These are phyloP conservation scores for Calonectria multiphialidica DNA, from an alignment of 2,329 filamentous ascomycete species.

Conservation along the genomic window DNA sequence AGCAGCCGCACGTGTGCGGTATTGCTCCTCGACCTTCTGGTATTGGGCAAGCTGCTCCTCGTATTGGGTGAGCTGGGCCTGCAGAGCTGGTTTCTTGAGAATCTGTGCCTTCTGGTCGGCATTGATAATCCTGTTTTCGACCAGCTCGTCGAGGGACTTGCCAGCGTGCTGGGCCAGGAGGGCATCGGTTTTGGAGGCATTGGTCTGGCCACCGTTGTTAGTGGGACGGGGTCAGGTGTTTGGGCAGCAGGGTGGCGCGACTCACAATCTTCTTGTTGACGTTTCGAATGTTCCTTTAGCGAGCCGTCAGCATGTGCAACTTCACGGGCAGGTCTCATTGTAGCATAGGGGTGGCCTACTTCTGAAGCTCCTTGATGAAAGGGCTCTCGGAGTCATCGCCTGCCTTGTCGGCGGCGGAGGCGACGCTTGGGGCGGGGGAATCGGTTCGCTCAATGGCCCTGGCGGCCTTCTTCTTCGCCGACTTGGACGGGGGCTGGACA, in stretches of 20 bases:
- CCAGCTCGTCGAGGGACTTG: constrained; percentile 80
- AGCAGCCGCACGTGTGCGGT: constrained; percentile 69
- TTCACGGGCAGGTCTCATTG: not conserved
- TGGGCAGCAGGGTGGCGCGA: constrained; percentile 37
- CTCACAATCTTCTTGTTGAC: constrained; percentile 94
- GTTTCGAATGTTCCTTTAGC: constrained; percentile 84
- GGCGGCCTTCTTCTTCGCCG: constrained; percentile 75
- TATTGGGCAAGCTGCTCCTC: constrained; percentile 82
- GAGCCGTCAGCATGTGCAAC: constrained; percentile 31
- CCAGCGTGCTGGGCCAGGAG: constrained; percentile 77
- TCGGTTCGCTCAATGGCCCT: constrained; percentile 65
- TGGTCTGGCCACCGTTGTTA: constrained; percentile 61
- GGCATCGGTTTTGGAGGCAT: constrained; percentile 78
- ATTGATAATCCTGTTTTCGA: constrained; percentile 80
- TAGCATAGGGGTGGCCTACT: constrained; percentile 67
- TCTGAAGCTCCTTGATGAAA: constrained; percentile 90
- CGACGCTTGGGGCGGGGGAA: constrained; percentile 64
- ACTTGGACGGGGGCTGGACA: constrained; percentile 72
- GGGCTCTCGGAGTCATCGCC: constrained; percentile 76
- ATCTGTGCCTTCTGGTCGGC: constrained; percentile 82
- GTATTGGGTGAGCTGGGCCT: constrained; percentile 74
- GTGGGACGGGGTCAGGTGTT: constrained; percentile 26
- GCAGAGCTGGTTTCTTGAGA: constrained; percentile 80
- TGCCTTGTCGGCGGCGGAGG: constrained; percentile 63
- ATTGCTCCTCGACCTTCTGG: constrained; percentile 82